A percentile compares a stretch with the other conserved stretches of the same genome.
Evolutionary conservation across 1,284 basidiomycete genomes (phyloP).

Genomic region (Sporisorium graminicola): DNA sequence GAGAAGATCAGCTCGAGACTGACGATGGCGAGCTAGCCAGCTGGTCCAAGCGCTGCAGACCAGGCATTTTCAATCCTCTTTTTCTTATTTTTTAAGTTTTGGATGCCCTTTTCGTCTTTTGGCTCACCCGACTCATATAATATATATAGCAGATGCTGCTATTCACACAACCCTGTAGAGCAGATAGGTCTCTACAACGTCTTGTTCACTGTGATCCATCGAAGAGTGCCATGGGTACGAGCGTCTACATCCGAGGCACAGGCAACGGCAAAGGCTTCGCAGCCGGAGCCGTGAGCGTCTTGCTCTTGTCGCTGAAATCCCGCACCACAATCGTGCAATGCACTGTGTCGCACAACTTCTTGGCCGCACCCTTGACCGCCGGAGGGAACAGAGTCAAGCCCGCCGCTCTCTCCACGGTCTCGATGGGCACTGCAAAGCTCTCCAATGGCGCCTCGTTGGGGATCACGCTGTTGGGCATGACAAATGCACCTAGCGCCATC

Average conservation of each 20-base stretch:
- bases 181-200: too few species aligned
- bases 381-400: constrained; percentile 90
- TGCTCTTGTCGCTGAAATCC: constrained; percentile 57
- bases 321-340: constrained; percentile 63
- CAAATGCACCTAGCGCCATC: constrained; percentile 63
- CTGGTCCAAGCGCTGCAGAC: too few species aligned
- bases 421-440: constrained; percentile 74
- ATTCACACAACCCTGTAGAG: too few species aligned
- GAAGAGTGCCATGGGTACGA: too few species aligned
- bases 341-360: constrained; percentile 79
- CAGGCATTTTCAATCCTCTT: too few species aligned
- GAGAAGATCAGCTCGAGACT: neutral
- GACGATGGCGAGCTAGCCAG: neutral
- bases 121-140: too few species aligned
- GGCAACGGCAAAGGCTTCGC: constrained; percentile 22
- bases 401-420: constrained; percentile 89
- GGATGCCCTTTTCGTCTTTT: too few species aligned
- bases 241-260: constrained; percentile 13
- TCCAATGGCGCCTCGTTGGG: constrained; percentile 64
- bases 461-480: constrained; percentile 68
- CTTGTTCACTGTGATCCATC: too few species aligned
- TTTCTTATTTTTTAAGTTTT: too few species aligned
- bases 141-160: too few species aligned
- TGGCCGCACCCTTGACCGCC: constrained; percentile 81
- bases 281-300: constrained; percentile 28